Conservation (phyloP, 2,329 filamentous ascomycete genomes). For the Aciculosporium take region DNA sequence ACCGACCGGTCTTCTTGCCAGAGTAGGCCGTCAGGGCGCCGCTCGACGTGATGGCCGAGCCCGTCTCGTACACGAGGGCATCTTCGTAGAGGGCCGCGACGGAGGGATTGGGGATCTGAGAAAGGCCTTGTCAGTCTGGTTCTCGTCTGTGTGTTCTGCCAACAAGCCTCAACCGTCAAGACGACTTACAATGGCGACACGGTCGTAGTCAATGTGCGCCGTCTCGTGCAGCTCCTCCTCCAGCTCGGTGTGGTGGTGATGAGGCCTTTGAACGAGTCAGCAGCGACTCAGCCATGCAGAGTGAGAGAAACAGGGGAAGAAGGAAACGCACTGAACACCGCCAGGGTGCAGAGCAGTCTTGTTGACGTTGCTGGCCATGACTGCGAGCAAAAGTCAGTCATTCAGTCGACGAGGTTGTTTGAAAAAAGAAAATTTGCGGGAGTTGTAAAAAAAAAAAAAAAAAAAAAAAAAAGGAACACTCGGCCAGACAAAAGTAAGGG, state of each 20-base stretch:
- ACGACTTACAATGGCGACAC: slow-evolving; percentile 77
- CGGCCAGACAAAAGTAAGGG: neutral
- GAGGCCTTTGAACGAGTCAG: too few species aligned
- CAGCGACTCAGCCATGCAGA: too few species aligned
- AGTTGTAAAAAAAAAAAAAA: too few species aligned
- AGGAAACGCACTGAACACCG: slow-evolving; percentile 68
- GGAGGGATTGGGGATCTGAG: slow-evolving; percentile 78
- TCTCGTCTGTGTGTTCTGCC: too few species aligned
- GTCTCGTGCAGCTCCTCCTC: slow-evolving; percentile 94
- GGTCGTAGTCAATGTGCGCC: slow-evolving; percentile 98
- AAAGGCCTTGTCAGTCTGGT: slow-evolving; percentile 1
- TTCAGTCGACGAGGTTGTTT: too few species aligned
- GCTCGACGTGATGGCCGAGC: slow-evolving; percentile 89
- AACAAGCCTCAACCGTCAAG: too few species aligned
- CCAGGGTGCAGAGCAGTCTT: slow-evolving; percentile 82
- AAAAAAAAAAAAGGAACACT: too few species aligned
- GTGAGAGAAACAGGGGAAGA: slow-evolving; percentile 7
- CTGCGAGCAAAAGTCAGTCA: slow-evolving; percentile 16
- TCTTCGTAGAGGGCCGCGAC: slow-evolving; percentile 97
- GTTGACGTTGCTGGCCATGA: slow-evolving; percentile 56
- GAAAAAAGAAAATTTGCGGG: too few species aligned
- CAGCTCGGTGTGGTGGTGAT: slow-evolving; percentile 83
- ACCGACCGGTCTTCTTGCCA: slow-evolving; percentile 93
- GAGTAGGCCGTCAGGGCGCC: slow-evolving; percentile 96
- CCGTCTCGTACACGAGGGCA: slow-evolving; percentile 88